Evolutionary conservation across 1,139 yeast species (phyloP).

Genomic region (Geotrichum klebahnii): DNA sequence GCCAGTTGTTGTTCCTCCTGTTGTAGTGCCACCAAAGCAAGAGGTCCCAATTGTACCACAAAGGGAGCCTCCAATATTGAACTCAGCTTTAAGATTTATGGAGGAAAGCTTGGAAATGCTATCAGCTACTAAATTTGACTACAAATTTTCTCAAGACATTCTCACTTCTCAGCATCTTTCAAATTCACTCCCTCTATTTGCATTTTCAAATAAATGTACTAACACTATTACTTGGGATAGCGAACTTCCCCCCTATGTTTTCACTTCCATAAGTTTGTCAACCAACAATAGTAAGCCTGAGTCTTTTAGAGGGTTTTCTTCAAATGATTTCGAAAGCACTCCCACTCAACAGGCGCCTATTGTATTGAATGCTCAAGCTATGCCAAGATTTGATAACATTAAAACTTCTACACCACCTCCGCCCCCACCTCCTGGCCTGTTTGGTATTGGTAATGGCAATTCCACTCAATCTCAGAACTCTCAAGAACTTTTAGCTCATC

Average conservation of each 20-base stretch:
- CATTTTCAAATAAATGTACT: constrained; percentile 25
- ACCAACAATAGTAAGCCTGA: not conserved
- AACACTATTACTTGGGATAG: constrained; percentile 24
- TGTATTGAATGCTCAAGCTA: not conserved
- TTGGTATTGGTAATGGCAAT: constrained; percentile 15
- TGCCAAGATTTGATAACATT: not conserved
- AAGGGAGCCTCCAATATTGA: constrained; percentile 34
- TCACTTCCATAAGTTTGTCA: constrained; percentile 27
- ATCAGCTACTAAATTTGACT: constrained; percentile 25
- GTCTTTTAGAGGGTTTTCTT: not conserved
- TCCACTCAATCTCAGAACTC: not conserved
- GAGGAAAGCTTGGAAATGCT: constrained; percentile 36
- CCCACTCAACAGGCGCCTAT: not conserved
- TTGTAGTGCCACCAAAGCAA: constrained; percentile 20
- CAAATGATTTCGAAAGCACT: constrained; percentile 18
- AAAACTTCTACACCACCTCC: not conserved
- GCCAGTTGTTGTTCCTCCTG: constrained; percentile 30
- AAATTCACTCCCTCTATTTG: constrained; percentile 8
- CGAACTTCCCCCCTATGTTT: constrained; percentile 24
- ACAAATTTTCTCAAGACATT: constrained; percentile 14
- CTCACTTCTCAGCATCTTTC: constrained; percentile 5
- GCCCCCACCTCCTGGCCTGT: constrained; percentile 31
- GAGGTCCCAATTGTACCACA: constrained; percentile 23
- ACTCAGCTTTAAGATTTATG: constrained; percentile 34
- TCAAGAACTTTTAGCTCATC: not conserved